A percentile compares a stretch with the other conserved stretches of the same genome.
Evolutionary conservation across 306 rosid species (phyloP).

Genomic region (Vicia faba): DNA sequence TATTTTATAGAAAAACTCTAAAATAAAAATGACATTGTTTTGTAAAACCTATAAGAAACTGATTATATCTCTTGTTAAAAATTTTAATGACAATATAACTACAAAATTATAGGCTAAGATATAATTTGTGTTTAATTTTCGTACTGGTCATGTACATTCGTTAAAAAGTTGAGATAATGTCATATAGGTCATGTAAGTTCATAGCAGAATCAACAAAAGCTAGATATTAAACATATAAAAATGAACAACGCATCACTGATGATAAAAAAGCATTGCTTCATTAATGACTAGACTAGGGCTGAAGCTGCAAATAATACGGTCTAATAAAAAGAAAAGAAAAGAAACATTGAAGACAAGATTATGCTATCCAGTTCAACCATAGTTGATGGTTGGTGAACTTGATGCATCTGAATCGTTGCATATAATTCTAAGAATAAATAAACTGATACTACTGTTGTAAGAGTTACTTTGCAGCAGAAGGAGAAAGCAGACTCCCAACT

Average conservation of each 20-base stretch:
- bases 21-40: too few relatives aligned
- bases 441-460: slow-evolving; percentile 10
- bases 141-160: too few relatives aligned
- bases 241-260: slow-evolving; percentile 8
- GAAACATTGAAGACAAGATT: slow-evolving; percentile 29
- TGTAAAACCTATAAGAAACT: too few relatives aligned
- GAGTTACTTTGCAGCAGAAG: slow-evolving; percentile 31
- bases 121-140: too few relatives aligned
- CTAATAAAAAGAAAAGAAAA: slow-evolving; percentile 15
- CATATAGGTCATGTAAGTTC: too few relatives aligned
- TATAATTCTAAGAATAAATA: slow-evolving; percentile 28
- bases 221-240: not conserved
- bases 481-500: not conserved
- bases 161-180: too few relatives aligned
- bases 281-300: slow-evolving; percentile 35
- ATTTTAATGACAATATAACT: too few relatives aligned
- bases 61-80: too few relatives aligned
- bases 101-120: too few relatives aligned
- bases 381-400: not conserved
- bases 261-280: slow-evolving; percentile 17
- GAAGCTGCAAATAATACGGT: slow-evolving; percentile 35
- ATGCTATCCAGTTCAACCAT: slow-evolving; percentile 27
- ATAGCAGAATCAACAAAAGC: too few relatives aligned
- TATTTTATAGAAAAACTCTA: too few relatives aligned
- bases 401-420: slow-evolving; percentile 25